A percentile compares a stretch with the other conserved stretches of the same genome.
Conservation (phyloP, 371 early-diverging fungal genomes). For the Chytridium lagenaria region DNA sequence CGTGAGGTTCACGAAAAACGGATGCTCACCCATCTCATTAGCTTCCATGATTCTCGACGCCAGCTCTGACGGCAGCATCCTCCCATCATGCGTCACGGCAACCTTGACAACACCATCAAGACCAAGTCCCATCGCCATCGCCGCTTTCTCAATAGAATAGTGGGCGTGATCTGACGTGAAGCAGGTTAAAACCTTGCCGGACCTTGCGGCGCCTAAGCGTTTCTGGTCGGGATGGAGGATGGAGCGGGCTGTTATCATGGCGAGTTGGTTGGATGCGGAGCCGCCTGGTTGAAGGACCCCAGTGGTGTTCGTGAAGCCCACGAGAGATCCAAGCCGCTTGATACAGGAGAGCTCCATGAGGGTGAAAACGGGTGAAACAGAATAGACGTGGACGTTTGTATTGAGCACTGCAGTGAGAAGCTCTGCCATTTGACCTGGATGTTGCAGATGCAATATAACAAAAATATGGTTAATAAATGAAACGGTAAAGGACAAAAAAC, state of each 20-base stretch:
- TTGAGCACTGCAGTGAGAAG: slow-evolving; percentile 77
- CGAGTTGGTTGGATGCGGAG: slow-evolving; percentile 78
- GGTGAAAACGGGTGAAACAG: slow-evolving; percentile 77
- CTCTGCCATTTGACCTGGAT: slow-evolving; percentile 73
- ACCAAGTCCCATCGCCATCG: slow-evolving; percentile 78
- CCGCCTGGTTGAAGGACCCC: slow-evolving; percentile 69
- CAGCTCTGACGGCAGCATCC: slow-evolving; percentile 68
- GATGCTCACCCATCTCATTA: slow-evolving; percentile 54
- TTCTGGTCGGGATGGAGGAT: slow-evolving; percentile 67
- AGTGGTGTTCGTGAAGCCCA: slow-evolving; percentile 12
- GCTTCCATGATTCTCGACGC: slow-evolving; percentile 47
- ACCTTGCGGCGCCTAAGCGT: slow-evolving; percentile 55
- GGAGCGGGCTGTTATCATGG: slow-evolving; percentile 81
- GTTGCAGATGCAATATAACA: no score
- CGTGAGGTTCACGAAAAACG: slow-evolving; percentile 86
- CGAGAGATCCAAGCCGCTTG: slow-evolving; percentile 58
- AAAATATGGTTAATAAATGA: neutral
- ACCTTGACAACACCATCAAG: slow-evolving; percentile 71
- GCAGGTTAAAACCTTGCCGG: slow-evolving; percentile 55
- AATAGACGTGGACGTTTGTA: slow-evolving; percentile 82
- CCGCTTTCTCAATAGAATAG: slow-evolving; percentile 81
- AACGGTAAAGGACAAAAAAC: neutral
- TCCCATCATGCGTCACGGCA: slow-evolving; percentile 67
- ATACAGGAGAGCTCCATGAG: slow-evolving; percentile 76
- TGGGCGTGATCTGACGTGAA: slow-evolving; percentile 81